Conservation (phyloP, 176 grass and related monocot genomes). For the Saccharum spontaneum region DNA sequence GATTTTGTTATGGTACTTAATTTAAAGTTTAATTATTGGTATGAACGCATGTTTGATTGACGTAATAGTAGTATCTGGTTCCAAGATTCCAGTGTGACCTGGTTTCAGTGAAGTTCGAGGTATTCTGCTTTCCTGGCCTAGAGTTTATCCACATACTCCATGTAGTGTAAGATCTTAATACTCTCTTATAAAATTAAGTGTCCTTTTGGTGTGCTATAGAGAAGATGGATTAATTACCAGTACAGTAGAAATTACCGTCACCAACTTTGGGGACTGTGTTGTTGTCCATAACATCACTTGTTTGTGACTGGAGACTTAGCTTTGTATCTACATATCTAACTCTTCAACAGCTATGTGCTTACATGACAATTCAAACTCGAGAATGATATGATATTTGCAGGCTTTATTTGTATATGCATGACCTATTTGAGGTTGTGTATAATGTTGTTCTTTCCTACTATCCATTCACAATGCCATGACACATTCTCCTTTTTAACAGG, state of each 20-base stretch:
- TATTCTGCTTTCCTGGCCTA: not conserved
- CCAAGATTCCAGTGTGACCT: not conserved
- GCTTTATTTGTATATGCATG: not conserved
- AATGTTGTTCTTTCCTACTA: not conserved
- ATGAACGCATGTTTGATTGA: not conserved
- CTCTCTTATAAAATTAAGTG: not conserved
- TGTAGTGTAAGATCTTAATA: not conserved
- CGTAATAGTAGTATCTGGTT: not conserved
- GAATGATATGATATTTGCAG: not conserved
- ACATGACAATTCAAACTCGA: not conserved
- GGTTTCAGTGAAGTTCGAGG: not conserved
- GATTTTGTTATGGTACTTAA: conserved; percentile 11
- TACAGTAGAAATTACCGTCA: not conserved
- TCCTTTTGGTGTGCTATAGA: not conserved
- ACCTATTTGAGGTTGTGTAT: not conserved
- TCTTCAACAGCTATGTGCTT: not conserved
- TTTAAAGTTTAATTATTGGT: not conserved
- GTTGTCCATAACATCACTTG: not conserved
- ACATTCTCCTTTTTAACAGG: not conserved
- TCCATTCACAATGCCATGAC: not conserved
- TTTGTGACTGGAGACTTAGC: not conserved
- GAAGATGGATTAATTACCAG: not conserved
- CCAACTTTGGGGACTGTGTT: not conserved
- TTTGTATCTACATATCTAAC: not conserved
- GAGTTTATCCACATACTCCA: not conserved